Evolutionary conservation across 768 basidiomycete genomes (phyloP), one percentile per base, ranked within the genome.

Genomic region (Boletus vinaceobasis): DNA sequence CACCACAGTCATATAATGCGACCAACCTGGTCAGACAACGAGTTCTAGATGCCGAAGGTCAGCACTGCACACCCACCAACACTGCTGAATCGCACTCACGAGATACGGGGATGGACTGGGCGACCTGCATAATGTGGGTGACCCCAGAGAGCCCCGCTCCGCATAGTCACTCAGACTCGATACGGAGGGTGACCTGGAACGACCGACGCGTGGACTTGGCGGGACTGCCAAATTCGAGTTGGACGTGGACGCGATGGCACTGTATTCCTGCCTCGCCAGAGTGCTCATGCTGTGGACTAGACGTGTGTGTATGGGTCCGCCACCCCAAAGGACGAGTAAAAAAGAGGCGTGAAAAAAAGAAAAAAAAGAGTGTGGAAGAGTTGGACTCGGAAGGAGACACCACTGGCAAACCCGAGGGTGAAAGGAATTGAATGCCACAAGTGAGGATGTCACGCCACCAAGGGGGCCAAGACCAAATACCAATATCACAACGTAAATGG

Each of bases 91-190:
- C 4, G 7, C 14, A 60, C 71, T 61, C 50, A 71, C 69, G n/a
- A 47, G 7, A 48, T 69, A 65, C 1, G 61, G 57, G 0, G 68
- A 62, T 7, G 71, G 71, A 52, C 71, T 72, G 10, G 59, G 48
- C 11, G 68, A 60, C 55, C 70, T 63, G 44, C 19, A 52, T 19
- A 50, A 10, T 44, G 23, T 51, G 51, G 48, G 37, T 17, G 55
- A 60, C 17, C 38, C 46, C 39, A 60, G 57, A 14, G 61, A 55
- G 49, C 60, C 47, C 45, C 53, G 60, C 46, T 50, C 64, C n/a
- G 32, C 47, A 50, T 45, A 49, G 35, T 62, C 61, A 32, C 56
- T 60, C n/a, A 59, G 44, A 37, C 59, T 64, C 3, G 57, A 14
- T 21, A 56, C 58, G 2, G 68, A 65, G 8, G 67, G 52, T 29